Evolutionary conservation across 768 basidiomycete genomes (phyloP).

Genomic region (Phylloporus arenicola): DNA sequence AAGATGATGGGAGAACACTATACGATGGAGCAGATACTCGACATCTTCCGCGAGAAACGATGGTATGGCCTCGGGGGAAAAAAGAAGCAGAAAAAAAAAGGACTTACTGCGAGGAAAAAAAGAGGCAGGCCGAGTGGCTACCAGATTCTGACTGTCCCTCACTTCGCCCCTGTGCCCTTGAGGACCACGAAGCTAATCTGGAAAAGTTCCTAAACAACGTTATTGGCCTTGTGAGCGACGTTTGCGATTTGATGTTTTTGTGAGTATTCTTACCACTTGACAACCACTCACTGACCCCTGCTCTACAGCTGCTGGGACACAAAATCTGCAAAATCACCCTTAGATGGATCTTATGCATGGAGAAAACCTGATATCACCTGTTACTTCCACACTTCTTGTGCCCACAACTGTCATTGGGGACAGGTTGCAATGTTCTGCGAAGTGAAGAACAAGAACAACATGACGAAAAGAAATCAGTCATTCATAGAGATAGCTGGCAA

Average conservation of each 20-base stretch:
- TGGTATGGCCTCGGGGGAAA: not conserved
- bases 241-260: not conserved
- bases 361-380: slow-evolving; percentile 2
- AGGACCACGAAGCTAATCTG: not conserved
- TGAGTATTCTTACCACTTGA: not conserved
- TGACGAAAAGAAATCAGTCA: not conserved
- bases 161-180: not conserved
- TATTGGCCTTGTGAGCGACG: not conserved
- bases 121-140: not conserved
- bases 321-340: not conserved
- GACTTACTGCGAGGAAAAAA: too few species aligned
- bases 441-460: not conserved
- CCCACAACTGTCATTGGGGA: not conserved
- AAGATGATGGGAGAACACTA: not conserved
- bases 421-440: slow-evolving; percentile 1
- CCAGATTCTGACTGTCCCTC: not conserved
- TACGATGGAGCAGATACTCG: not conserved
- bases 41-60: not conserved
- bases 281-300: not conserved
- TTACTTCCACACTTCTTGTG: not conserved
- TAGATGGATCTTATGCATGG: not conserved
- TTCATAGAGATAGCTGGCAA: not conserved
- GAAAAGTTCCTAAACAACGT: not conserved
- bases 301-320: not conserved
- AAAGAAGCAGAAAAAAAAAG: not conserved